Evolutionary conservation across 352 stramenopile species (phyloP).

Genomic region (Phytophthora hibernalis): DNA sequence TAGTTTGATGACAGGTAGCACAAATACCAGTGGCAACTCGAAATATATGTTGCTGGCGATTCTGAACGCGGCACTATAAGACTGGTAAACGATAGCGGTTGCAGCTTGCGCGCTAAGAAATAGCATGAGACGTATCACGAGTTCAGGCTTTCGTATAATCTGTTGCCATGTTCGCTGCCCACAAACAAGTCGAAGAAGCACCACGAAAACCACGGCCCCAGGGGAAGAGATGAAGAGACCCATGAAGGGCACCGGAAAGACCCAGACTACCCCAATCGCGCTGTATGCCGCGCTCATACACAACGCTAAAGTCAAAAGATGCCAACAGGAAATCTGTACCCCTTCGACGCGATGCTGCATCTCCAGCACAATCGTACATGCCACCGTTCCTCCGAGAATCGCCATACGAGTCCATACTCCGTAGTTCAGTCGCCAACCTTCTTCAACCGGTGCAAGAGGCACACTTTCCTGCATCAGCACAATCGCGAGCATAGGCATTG

Average conservation of each 20-base stretch:
- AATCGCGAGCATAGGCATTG: conserved; percentile 14
- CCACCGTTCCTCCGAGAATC: background rate
- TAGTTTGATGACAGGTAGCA: conserved; percentile 45
- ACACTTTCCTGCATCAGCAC: conserved; percentile 13
- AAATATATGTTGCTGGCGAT: background rate
- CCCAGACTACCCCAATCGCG: conserved; percentile 15
- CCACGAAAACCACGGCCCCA: background rate
- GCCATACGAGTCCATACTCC: conserved; percentile 7
- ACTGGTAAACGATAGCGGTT: conserved; percentile 9
- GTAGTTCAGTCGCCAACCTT: conserved; percentile 16
- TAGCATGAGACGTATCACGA: conserved; percentile 5
- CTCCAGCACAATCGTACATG: background rate
- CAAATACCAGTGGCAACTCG: conserved; percentile 24
- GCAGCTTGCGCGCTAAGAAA: conserved; percentile 5
- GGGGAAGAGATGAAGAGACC: background rate
- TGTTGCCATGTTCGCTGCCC: background rate
- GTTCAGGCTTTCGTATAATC: conserved; percentile 1
- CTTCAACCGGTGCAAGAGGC: conserved; percentile 6
- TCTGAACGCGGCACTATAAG: conserved; percentile 4
- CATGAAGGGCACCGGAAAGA: background rate
- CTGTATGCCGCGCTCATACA: background rate
- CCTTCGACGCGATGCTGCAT: background rate
- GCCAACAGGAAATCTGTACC: background rate
- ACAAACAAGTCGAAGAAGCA: background rate
- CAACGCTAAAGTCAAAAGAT: background rate